Base-by-base conservation (phyloP, 352 stramenopile genomes). In the Plasmopara muralis region DNA sequence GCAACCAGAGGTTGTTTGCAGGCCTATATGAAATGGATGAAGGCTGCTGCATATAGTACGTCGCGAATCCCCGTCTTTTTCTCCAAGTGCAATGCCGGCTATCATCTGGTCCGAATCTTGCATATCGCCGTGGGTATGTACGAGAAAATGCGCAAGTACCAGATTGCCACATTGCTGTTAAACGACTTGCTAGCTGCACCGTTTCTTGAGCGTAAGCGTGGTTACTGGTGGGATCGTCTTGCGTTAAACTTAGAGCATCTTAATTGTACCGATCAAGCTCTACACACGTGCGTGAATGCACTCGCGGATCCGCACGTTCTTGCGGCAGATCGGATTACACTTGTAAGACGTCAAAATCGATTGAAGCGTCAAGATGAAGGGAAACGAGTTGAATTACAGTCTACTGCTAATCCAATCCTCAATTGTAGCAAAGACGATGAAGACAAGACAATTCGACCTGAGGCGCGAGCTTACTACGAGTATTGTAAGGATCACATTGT, bases 141-240 rank as follows among this genome's bases (percentile, higher is more conserved):
- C 41, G 83, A 93, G 37, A 90, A 89, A 61, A 74, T 77, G 42
- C 70, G 78, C 0, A 81, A 79, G 58, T 89, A 93, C 53, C 63
- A 87, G 41, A 66, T 85, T 5, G 78, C 83, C 6, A 68, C 74
- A 0, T 54, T 83, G 9, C 34, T 93, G 16, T 63, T 93, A 9
- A 80, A 85, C 12, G 75, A 91, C 31, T 38, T 91, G 14, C 55
- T 93, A 8, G 66, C 63, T 1, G 55, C 70, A 1, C 63, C 64
- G 0, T 82, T 87, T 46, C 65, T 89, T 9, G 49, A 68, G 15
- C 65, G 76, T 20, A 89, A 90, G 47, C 74, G 83, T 4, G 78
- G 76, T 0, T 68, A 76, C 33, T 93, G 80, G 83, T 92, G 80
- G 64, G 70, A 86, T 43, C 74, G 81, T 6, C 60, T 93, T 4